phyloP scores from a whole-genome alignment of 108 stramenopile species.

The Asterionellopsis glacialis region DNA sequence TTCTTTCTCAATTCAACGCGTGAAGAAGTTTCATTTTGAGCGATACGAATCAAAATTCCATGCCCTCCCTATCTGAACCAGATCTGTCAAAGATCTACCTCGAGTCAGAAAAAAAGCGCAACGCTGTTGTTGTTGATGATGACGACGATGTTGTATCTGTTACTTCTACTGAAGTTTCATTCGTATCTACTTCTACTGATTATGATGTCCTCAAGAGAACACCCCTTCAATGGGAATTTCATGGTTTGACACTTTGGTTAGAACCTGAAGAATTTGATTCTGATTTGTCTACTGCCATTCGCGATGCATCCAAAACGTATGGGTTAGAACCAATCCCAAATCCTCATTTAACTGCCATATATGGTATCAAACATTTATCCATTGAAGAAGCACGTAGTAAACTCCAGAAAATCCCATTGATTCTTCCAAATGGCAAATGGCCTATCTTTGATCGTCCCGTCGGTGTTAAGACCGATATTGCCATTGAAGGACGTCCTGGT shows the following conservation, averaged over 20 bases:
- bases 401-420: constrained; percentile 2
- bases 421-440: constrained; percentile 26
- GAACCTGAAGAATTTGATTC: constrained; percentile 42
- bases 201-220: not conserved
- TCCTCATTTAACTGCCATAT: constrained; percentile 40
- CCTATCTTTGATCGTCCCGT: constrained; percentile 28
- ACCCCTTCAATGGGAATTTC: constrained; percentile 45
- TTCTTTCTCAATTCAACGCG: too few species aligned
- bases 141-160: not conserved
- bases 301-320: constrained; percentile 19
- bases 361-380: constrained; percentile 39
- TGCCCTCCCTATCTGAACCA: too few species aligned
- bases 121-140: not conserved
- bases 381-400: constrained; percentile 24
- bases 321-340: constrained; percentile 35
- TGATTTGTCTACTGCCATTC: constrained; percentile 27
- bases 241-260: constrained; percentile 43
- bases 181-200: not conserved
- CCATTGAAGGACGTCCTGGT: constrained; percentile 30
- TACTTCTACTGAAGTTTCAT: not conserved
- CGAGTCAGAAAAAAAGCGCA: too few species aligned
- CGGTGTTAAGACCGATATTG: constrained; percentile 34
- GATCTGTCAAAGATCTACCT: too few species aligned
- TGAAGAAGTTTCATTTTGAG: too few species aligned
- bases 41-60: too few species aligned